Base-by-base conservation (phyloP, 177 flowering plant genomes). In the Tripterygium wilfordii region DNA sequence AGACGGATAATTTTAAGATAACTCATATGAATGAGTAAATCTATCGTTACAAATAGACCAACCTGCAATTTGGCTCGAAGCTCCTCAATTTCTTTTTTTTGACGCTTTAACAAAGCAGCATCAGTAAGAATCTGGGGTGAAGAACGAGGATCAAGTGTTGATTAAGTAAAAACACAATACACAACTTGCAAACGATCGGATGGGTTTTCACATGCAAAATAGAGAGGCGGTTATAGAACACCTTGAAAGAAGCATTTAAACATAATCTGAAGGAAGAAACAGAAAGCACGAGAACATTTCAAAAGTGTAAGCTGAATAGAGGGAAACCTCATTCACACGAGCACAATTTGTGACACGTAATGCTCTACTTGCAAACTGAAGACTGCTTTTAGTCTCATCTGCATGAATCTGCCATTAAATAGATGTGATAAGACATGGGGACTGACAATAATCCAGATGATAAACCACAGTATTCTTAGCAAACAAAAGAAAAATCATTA, bases 291-390 rank as follows among this genome's bases (percentile, higher is more conserved):
- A 22, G 42, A 49, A 31, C 18, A 43, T 31, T n/a, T 23, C 4
- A 18, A 19, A 39, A 53, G 36, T 31, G 20, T 25, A 41, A 22
- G 38, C 20, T 35, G 17, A 55, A 17, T 18, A 45, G 42, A 43
- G 13, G 10, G 32, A 54, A 36, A 94, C 99, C 97, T 89, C 99
- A 64, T 94, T 94, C 43, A 94, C 97, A 43, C 37, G 82, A 60
- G 94, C 99, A 65, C 83, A 78, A 57, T 89, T 94, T 32, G 95
- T 94, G 42, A 94, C 95, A 54, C 85, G 88, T 48, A 87, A 60
- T 55, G 99, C 99, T 56, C 97, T 72, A 54, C 96, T 94, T 39
- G 99, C 97, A 78, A 94, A 94, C 45, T 87, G 97, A 40, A 94
- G 96, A 68, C 94, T 94, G 53, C 97, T 85, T 72, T 83, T 94